These are phyloP conservation scores for Backusella liffmaniae DNA, from an alignment of 192 early-diverging fungal genomes.

Conservation along the genomic window DNA sequence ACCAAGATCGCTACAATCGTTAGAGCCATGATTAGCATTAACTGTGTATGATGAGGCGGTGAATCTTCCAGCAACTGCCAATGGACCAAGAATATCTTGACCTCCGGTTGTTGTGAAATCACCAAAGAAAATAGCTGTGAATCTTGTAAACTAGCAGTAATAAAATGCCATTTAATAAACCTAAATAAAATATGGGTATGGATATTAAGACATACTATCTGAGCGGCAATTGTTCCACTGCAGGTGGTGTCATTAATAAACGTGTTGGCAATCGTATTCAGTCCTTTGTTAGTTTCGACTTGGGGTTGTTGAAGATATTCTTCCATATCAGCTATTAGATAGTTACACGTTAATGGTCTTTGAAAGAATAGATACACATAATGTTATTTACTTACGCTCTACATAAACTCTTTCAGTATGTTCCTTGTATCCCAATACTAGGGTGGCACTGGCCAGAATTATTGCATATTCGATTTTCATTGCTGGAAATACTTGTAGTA, in stretches of 20 bases:
- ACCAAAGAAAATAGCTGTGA: neutral
- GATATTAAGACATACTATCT: neutral
- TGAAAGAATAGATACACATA: neutral
- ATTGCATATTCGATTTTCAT: too few relatives aligned
- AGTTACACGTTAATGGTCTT: neutral
- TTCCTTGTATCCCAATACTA: too few relatives aligned
- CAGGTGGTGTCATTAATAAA: neutral
- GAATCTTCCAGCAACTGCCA: neutral
- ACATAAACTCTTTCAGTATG: neutral
- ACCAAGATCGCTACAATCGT: neutral
- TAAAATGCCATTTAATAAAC: neutral
- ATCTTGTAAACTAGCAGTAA: neutral
- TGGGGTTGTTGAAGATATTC: neutral
- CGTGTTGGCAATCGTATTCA: neutral
- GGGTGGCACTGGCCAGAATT: too few relatives aligned
- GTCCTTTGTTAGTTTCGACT: neutral
- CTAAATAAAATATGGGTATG: neutral
- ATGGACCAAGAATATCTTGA: neutral
- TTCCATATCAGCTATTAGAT: neutral
- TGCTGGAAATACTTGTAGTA: too few relatives aligned
- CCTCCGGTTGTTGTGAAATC: neutral
- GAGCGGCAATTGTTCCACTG: neutral
- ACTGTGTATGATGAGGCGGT: neutral
- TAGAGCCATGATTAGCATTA: neutral
- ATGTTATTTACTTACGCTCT: neutral